phyloP scores from a whole-genome alignment of 2,329 filamentous ascomycete species.

The Verticillium nonalfalfae region DNA sequence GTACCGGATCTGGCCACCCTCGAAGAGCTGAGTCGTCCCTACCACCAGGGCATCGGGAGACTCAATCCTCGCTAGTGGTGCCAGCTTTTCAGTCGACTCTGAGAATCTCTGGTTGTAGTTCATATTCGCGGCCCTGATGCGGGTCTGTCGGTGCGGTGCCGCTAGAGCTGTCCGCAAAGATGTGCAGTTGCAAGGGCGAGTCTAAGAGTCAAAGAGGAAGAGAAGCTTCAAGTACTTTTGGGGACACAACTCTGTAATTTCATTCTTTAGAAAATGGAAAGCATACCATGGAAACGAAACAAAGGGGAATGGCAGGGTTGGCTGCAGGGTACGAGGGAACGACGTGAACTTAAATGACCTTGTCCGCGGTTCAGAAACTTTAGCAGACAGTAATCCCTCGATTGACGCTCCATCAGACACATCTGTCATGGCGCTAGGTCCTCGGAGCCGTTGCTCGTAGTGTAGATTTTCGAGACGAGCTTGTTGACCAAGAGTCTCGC shows the following conservation, averaged over 20 bases:
- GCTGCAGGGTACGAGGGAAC: background rate
- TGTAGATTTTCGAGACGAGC: background rate
- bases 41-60: constrained; percentile 15
- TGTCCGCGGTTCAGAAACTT: background rate
- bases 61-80: constrained; percentile 10
- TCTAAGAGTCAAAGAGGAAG: background rate
- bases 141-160: background rate
- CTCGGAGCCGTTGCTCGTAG: background rate
- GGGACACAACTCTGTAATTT: background rate
- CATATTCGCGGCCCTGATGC: constrained; percentile 1
- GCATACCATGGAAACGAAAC: background rate
- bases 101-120: constrained; percentile 10
- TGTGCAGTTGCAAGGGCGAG: no score
- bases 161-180: background rate
- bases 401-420: no score
- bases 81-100: constrained; percentile 14
- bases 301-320: background rate
- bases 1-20: constrained; percentile 12
- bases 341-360: background rate
- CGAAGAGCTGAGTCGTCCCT: constrained; percentile 16
- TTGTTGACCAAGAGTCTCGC: background rate
- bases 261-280: background rate
- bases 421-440: background rate
- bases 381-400: no score
- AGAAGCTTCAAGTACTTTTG: background rate